These are phyloP conservation scores for Yarrowia deformans DNA, from an alignment of 805 yeast species.

Conservation along the genomic window DNA sequence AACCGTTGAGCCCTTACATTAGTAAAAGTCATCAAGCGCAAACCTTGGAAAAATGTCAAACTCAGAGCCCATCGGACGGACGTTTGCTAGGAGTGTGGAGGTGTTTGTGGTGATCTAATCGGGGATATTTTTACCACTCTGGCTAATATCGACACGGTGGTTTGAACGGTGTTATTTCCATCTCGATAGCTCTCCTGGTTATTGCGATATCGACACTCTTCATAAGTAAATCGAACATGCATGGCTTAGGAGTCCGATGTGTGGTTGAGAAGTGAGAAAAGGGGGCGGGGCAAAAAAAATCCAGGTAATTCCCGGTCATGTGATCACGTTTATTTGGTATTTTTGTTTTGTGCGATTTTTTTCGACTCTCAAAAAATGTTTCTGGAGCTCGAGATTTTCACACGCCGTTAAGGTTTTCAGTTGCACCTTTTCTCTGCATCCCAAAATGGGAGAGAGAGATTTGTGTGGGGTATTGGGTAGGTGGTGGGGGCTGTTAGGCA, in stretches of 20 bases:
- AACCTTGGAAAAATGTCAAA: conserved; percentile 35
- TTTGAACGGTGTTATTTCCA: background rate
- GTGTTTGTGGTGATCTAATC: no score
- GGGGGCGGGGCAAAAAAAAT: background rate
- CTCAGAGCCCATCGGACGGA: background rate
- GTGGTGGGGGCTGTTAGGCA: background rate
- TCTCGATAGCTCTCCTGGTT: background rate
- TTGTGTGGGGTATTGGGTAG: background rate
- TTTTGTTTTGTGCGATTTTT: no score
- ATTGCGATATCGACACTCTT: background rate
- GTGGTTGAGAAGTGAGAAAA: background rate
- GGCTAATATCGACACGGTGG: background rate
- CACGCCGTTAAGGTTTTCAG: conserved; percentile 9
- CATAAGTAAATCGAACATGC: background rate
- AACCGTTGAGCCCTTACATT: conserved; percentile 25
- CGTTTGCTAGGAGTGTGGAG: no score
- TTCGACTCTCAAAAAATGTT: background rate
- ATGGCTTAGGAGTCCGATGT: background rate
- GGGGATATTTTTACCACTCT: no score
- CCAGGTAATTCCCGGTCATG: no score
- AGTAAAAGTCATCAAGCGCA: conserved; percentile 23
- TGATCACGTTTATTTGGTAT: no score
- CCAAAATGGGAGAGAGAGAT: background rate
- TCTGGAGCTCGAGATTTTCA: conserved; percentile 12
- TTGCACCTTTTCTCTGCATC: conserved; percentile 36